These are phyloP conservation scores for Fraxinus floribunda DNA, from an alignment of 305 asterid species.

Conservation along the genomic window DNA sequence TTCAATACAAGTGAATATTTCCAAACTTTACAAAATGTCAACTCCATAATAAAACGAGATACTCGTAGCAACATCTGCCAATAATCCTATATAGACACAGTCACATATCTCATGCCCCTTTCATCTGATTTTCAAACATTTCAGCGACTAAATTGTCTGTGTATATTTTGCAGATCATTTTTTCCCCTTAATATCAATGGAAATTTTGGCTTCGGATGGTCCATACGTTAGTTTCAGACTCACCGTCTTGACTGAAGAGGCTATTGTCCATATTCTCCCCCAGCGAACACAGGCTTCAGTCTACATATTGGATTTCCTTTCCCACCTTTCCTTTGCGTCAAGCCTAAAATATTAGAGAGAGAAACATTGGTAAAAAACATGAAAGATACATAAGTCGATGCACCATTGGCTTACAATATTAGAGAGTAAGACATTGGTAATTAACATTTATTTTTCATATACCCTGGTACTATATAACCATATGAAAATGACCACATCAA, in stretches of 20 bases:
- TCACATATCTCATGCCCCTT: not conserved
- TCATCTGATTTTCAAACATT: not conserved
- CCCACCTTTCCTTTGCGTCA: slow-evolving; percentile 56
- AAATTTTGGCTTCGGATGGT: not conserved
- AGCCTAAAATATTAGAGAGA: slow-evolving; percentile 31
- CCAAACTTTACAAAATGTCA: not conserved
- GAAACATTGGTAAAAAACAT: not conserved
- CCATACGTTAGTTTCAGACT: not conserved
- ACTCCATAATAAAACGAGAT: not conserved
- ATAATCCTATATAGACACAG: not conserved
- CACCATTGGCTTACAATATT: not conserved
- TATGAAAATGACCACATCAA: not conserved
- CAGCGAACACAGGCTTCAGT: not conserved
- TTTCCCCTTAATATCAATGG: not conserved
- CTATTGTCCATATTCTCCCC: not conserved
- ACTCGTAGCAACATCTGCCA: not conserved
- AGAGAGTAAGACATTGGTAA: not conserved
- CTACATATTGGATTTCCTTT: slow-evolving; percentile 61
- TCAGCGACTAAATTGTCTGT: not conserved
- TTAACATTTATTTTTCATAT: not conserved
- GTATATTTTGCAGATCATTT: not conserved
- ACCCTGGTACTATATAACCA: not conserved
- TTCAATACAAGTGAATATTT: not conserved
- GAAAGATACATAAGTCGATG: not conserved
- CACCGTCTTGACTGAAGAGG: slow-evolving; percentile 9